Evolutionary conservation across 345 rosid genomes (phyloP), one percentile per base, ranked within the genome.

Genomic region (Orychophragmus violaceus): DNA sequence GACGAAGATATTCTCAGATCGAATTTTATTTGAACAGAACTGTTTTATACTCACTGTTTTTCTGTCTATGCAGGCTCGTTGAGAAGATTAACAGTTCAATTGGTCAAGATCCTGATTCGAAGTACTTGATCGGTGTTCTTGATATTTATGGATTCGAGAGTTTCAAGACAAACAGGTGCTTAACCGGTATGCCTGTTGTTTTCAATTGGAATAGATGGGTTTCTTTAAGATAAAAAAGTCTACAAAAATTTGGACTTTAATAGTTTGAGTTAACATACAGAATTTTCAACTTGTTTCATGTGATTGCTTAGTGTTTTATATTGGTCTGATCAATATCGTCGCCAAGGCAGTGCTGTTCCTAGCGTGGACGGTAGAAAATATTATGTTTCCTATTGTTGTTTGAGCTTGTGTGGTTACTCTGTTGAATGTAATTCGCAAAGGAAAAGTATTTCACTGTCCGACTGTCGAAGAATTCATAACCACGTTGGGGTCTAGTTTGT

Each of bases 151-250:
- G 99, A 70, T 94, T 94, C 74, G 99, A 94, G 86, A 94, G 97
- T 87, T 94, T 94, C 92, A 88, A 94, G 88, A 90, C 96, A 80
- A 94, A 94, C 90, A 94, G 99, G 99, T 94, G 91, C 94, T 84
- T 85, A 71, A 80, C 80, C 57, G 83, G 86, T 83, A 87, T 80
- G 86, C 91, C 81, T 79, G 76, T 83, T 78, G 79, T 72, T 69
- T 69, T 70, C 44, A 69, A 62, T 61, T 68, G 66, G 79, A 48
- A 64, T 62, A 78, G 59, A 73, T 59, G 70, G 76, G 84, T 70
- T 76, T 69, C 65, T 59, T 32, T 11, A 60, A 33, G 1, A 33
- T 35, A 66, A 45, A 8, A n/a, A 53, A 24, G 57, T 52, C 25
- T 32, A 52, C 44, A 41, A 11, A 46, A 49, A 5, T 57, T 48